Evolutionary conservation across 2,329 filamentous ascomycete species (phyloP).

Genomic region (Fusarium duplospermum): DNA sequence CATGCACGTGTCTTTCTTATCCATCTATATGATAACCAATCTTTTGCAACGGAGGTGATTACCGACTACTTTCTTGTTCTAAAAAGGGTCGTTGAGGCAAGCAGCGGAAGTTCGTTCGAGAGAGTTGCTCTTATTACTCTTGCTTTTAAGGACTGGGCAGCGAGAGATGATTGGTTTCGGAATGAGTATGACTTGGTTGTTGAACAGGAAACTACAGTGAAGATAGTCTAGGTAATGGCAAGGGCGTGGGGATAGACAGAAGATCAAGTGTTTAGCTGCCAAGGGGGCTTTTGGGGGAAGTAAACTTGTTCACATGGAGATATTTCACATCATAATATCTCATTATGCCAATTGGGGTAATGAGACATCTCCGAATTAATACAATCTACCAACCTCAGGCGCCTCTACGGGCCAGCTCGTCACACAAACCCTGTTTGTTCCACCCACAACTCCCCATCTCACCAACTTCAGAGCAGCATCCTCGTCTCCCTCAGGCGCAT

Average conservation of each 20-base stretch:
- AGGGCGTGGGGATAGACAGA: not conserved
- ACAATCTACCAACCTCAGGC: not conserved
- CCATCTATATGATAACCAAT: not conserved
- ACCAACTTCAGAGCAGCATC: not conserved
- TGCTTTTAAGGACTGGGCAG: not conserved
- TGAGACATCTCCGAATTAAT: not conserved
- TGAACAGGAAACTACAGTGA: not conserved
- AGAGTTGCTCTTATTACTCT: not conserved
- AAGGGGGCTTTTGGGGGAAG: not conserved
- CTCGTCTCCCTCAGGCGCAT: not conserved
- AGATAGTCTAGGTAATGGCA: not conserved
- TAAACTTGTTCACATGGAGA: not conserved
- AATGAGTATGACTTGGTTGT: not conserved
- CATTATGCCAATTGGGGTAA: not conserved
- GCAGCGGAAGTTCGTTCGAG: not conserved
- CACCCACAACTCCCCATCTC: not conserved
- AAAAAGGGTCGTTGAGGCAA: not conserved
- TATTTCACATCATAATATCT: not conserved
- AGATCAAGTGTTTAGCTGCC: not conserved
- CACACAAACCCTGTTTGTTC: not conserved
- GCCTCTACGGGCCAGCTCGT: not conserved
- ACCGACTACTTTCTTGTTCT: not conserved
- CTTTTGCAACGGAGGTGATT: not conserved
- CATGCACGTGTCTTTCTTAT: not conserved
- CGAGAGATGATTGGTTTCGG: not conserved